Evolutionary conservation across 1,284 basidiomycete genomes (phyloP).

Genomic region (Cryptococcus floricola): DNA sequence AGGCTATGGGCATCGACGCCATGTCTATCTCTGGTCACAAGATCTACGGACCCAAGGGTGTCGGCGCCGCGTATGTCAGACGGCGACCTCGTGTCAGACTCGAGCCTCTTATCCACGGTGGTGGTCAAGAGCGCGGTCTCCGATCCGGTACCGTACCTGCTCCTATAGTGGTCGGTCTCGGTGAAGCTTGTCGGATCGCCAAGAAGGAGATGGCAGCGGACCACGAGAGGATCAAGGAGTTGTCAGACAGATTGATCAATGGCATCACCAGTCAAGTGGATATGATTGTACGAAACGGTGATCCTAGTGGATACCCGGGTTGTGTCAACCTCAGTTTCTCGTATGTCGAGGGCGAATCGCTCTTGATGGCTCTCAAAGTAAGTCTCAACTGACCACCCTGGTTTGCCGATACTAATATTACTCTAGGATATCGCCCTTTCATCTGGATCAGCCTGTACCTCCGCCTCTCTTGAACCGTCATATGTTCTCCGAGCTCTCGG

Average conservation of each 20-base stretch:
- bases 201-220: conserved; percentile 90
- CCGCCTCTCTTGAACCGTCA: conserved; percentile 95
- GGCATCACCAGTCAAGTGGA: conserved; percentile 80
- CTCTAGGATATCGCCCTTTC: conserved; percentile 88
- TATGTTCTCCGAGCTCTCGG: conserved; percentile 96
- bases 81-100: conserved; percentile 87
- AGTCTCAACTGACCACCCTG: conserved; percentile 7
- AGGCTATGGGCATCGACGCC: conserved; percentile 91
- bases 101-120: conserved; percentile 92
- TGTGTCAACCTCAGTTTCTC: conserved; percentile 95
- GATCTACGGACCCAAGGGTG: conserved; percentile 95
- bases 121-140: conserved; percentile 95
- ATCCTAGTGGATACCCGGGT: conserved; percentile 78
- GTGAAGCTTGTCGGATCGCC: conserved; percentile 91
- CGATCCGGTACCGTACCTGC: conserved; percentile 90
- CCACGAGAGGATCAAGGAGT: conserved; percentile 67
- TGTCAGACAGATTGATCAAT: conserved; percentile 78
- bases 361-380: conserved; percentile 92
- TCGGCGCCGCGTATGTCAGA: conserved; percentile 92
- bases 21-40: conserved; percentile 98
- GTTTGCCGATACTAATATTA: background rate
- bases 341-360: conserved; percentile 95
- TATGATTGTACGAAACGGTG: conserved; percentile 91
- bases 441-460: conserved; percentile 97
- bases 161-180: conserved; percentile 85